Evolutionary conservation across 176 grass and related monocot species (phyloP), one percentile per base, ranked within the genome.

Genomic region (Leersia perrieri): DNA sequence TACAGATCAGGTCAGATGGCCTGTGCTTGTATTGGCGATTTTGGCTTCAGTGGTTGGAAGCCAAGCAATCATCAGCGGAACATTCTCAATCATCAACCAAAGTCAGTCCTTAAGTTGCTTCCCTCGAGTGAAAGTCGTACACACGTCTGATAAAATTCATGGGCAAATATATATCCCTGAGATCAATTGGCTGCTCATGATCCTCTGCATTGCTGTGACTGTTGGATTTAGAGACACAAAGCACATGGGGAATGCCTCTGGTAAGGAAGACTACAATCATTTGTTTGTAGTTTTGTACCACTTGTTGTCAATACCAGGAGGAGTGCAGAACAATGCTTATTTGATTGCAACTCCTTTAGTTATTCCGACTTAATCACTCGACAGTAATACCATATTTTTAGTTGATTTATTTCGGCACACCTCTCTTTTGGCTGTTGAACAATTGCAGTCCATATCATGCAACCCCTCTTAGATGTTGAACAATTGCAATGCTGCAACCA

Each of bases 91-190:
- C 7, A 99, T 99, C 75, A 99, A 93, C 23, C 96, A 99, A 79
- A 99, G 96, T 69, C 96, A 93, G 34, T 89, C 96, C 10, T 80
- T 99, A 20, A 94, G 96, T 31, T 99, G 96, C 80, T 99, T 99
- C 90, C 96, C 96, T 36, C 86, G 96, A 78, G 96, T 99, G 61
- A 99, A 98, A 91, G 87, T 99, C 27, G 84, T 95, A 25, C 96
- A 99, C 77, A 99, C 92, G 51, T 93, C 90, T 41, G 89, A 95
- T 11, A 95, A 95, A 82, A 95, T 99, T 38, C 96, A 99, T 51
- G 96, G 96, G 2, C 96, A 99, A 57, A 99, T 99, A 77, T 99
- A 99, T 76, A 99, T 99, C 60, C 96, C 96, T 57, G 96, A 99
- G 88, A 91, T 99, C 86, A 99, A 99, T 63, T 99, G 96, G 96